Base-by-base conservation (phyloP, 2,329 filamentous ascomycete genomes). In the Chaetomiaceae sp. region DNA sequence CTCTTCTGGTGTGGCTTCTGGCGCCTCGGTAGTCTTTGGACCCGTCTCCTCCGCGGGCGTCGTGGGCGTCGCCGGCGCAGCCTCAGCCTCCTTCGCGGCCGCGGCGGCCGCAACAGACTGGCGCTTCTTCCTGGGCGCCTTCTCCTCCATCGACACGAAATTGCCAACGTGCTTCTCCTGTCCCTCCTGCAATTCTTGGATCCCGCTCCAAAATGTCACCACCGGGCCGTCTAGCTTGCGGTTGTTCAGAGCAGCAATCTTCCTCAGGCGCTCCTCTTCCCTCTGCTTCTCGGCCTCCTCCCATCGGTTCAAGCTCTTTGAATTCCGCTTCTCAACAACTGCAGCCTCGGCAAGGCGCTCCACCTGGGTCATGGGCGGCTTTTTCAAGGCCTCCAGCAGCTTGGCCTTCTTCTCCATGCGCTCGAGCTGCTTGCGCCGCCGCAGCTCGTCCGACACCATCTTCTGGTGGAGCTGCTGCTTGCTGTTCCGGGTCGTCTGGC, bases 141-240 rank as follows among this genome's bases (percentile, higher is more conserved):
- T 79, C 60, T 82, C 78, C 58, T 83, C 78, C 51, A 82, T 74
- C 2, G 73, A 74, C 30, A 84, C 74, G 52, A 76, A 73, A 56
- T 78, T 82, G 33, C 87, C 86, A 32, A 88, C 76, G 51, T 79
- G 76, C 60, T 79, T 83, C 60, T 90, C 70, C 61, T 83, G 86
- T 19, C 84, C 85, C 58, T 88, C 83, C 45, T 84, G 75, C 77
- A 88, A 91, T 57, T 87, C 80, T 27, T 86, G 86, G 52, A 88
- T 78, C n/a, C 91, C 93, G 64, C 90, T 97, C 84, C 90, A 96
- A 65, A 86, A 91, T 2, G 87, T 88, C 34, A 96, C 83, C 10
- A 96, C 88, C 0, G 93, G 88, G 0, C 93, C 93, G 44, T 91
- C 83, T 8, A 97, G 75, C 41, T 86, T 88, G 39, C 90, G 81